Evolutionary conservation across 2,329 filamentous ascomycete genomes (phyloP).

Genomic region (Capronia epimyces): DNA sequence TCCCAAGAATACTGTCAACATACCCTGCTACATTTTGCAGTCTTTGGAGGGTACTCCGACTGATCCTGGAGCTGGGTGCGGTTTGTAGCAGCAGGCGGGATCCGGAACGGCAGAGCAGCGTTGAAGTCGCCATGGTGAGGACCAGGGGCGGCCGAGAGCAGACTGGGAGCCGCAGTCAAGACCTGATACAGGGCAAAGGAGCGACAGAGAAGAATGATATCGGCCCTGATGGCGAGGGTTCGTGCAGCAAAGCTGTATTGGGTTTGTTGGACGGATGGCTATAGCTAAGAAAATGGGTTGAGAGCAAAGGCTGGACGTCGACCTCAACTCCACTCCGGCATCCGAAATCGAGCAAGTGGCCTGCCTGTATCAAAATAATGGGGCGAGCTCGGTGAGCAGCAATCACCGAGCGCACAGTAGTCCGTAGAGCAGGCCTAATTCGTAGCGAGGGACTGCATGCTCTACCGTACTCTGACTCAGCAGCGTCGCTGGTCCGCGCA

Average conservation of each 20-base stretch:
- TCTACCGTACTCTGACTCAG: neutral
- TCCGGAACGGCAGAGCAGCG: slow-evolving; percentile 43
- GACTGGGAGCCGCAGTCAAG: slow-evolving; percentile 7
- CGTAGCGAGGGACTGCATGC: neutral
- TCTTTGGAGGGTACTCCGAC: slow-evolving; percentile 39
- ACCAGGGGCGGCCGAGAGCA: slow-evolving; percentile 9
- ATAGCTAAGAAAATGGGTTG: slow-evolving; percentile 22
- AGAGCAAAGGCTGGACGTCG: slow-evolving; percentile 4
- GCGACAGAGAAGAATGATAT: slow-evolving; percentile 19
- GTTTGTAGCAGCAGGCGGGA: slow-evolving; percentile 42
- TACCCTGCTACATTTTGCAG: slow-evolving; percentile 42
- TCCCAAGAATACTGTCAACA: slow-evolving; percentile 8
- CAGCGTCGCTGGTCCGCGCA: neutral
- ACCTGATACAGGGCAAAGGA: slow-evolving; percentile 19
- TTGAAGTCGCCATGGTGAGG: slow-evolving; percentile 51
- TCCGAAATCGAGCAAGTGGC: slow-evolving; percentile 1
- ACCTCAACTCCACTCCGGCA: neutral
- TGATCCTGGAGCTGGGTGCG: slow-evolving; percentile 37
- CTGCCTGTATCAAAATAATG: neutral
- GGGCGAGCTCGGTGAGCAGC: neutral
- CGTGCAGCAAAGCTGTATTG: slow-evolving; percentile 5
- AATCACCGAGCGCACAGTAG: neutral
- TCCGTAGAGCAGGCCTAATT: neutral
- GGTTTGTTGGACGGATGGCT: slow-evolving; percentile 19
- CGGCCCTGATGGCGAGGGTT: slow-evolving; percentile 12